Evolutionary conservation across 257 asterid species (phyloP), one percentile per base, ranked within the genome.

Genomic region (Plantago elongata): DNA sequence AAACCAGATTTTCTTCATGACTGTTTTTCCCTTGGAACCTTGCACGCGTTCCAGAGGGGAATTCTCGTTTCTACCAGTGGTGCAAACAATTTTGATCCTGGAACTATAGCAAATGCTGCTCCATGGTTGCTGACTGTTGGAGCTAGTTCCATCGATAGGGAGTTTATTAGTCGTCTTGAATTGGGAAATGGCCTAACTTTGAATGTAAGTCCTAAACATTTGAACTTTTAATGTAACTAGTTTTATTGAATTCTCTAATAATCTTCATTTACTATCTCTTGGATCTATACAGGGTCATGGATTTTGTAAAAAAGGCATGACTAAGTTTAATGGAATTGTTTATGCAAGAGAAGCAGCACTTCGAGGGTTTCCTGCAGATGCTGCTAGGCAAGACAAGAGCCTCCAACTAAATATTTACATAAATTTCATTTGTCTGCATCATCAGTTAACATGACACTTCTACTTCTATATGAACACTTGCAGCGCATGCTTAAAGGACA

Each of bases 81-180:
- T 11, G 72, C 60, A 27, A 67, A 67, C 14, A 2, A 2, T 13
- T 11, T 8, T 5, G 51, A 58, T 1, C 40, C 47, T 3, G 60
- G 40, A 11, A 58, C 34, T 40, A 54, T 51, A 9, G 51, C 4
- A 4, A 60, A 50, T 60, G 72, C 52, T 50, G 46, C 66, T 3
- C 66, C 72, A 9, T 67, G 72, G 72, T 9, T 58, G 38, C 60
- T 67, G 5, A 67, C 72, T n/a, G 72, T 67, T 27, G 61, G 52
- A 38, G 55, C 72, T 11, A 67, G 46, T 16, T 46, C 72, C 12
- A 59, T 52, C 18, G 66, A 67, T 16, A 50, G 66, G 45, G 72
- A 67, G 2, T 15, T 58, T 22, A 7, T 58, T 27, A 3, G 61
- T 27, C 13, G 9, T 37, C 11, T 67, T 7, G 15, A 67, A 8